Evolutionary conservation across 768 basidiomycete genomes (phyloP), one percentile per base, ranked within the genome.

Genomic region (Mrakia frigida): DNA sequence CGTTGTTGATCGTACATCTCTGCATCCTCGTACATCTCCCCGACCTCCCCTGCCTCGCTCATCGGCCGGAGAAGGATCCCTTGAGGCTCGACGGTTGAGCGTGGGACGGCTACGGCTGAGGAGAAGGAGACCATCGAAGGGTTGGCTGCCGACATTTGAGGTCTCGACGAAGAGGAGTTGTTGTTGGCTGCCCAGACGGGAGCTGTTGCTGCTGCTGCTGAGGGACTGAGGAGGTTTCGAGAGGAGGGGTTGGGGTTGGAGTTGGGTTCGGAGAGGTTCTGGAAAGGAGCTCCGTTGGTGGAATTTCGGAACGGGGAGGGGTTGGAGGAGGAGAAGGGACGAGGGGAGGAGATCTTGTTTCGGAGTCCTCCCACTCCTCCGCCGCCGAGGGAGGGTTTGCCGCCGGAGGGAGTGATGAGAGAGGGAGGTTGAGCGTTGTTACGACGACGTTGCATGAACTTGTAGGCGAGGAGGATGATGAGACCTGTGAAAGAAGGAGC

Each of bases 291-390:
- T n/a, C 21, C 35, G 65, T 68, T 68, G 25, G 65, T 23, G 3
- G 35, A 35, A 39, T 39, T 39, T 23, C 63, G 31, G 65, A 68
- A 68, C 21, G 65, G 65, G 14, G 35, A 39, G 35, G 65, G 65
- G 37, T 68, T 68, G 35, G 65, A 35, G 37, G 65, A 68, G 65
- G 65, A 68, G 65, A 68, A 68, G 23, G 65, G 65, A 7, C 65
- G 65, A 41, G 65, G 37, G 39, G 23, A 23, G 25, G 65, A 68
- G 65, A 68, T 68, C 39, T 39, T 68, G 35, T 41, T 37, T 39
- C 65, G 35, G 1, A 63, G 31, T 37, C 61, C 61, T 63, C 61
- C 61, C 28, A 25, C 59, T 7, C 11, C 56, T 37, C 3, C 18
- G 9, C 25, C 56, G 1, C 25, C 56, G 25, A 46, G 18, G 43